Conservation (phyloP, 208 protist species). For the Leishmania tropica region DNA sequence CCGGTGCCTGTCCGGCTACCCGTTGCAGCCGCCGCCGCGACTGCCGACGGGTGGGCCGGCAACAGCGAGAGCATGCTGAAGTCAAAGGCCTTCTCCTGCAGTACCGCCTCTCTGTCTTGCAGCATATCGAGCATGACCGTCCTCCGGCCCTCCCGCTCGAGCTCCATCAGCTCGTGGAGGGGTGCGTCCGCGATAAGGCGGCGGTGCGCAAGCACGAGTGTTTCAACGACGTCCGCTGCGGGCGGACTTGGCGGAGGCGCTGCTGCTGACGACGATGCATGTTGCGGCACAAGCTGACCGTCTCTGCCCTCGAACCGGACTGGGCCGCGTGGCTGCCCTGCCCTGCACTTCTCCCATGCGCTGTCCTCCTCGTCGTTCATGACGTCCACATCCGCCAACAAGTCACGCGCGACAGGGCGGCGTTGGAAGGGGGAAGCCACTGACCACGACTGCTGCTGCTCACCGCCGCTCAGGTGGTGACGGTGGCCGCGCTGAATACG, state of each 20-base stretch:
- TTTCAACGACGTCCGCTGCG: not conserved
- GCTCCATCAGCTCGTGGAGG: conserved; percentile 4
- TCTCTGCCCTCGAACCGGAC: not conserved
- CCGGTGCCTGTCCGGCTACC: not conserved
- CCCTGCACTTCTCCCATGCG: not conserved
- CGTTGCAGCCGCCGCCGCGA: not conserved
- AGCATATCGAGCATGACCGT: conserved; percentile 12
- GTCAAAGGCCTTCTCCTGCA: conserved; percentile 17
- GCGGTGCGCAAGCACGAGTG: conserved; percentile 12
- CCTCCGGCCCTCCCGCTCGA: conserved; percentile 19
- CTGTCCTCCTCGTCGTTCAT: not conserved
- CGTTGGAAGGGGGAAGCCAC: not conserved
- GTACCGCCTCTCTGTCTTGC: conserved; percentile 2
- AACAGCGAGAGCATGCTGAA: conserved; percentile 13
- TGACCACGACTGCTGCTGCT: not conserved
- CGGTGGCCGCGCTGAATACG: not conserved
- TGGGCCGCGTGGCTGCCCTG: not conserved
- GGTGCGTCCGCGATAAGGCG: not conserved
- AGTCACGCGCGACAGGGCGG: not conserved
- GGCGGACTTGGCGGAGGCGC: not conserved
- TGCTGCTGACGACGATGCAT: not conserved
- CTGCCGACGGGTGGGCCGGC: not conserved
- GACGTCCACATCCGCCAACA: conserved; percentile 10
- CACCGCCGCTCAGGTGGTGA: not conserved
- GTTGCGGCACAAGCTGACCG: not conserved